These are phyloP conservation scores for Psilocybe sp. DNA, from an alignment of 768 basidiomycete species.

Conservation along the genomic window DNA sequence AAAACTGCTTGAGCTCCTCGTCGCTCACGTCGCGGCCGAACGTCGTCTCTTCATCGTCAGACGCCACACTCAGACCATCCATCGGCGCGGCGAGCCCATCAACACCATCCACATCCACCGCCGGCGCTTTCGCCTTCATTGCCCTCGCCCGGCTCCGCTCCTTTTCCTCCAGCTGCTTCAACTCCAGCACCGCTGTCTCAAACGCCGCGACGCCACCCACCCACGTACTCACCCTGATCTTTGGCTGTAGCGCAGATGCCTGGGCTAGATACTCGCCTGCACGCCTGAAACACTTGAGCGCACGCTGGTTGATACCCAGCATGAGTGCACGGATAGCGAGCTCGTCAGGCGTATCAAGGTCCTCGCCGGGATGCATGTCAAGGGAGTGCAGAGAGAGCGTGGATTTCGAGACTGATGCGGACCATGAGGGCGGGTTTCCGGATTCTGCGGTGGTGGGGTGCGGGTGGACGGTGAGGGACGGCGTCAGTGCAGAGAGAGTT, in stretches of 20 bases:
- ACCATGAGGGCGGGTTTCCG: constrained; percentile 13
- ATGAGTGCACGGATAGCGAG: constrained; percentile 65
- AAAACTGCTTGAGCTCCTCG: constrained; percentile 32
- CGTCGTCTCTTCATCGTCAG: not conserved
- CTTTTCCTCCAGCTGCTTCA: constrained; percentile 50
- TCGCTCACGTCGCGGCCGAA: not conserved
- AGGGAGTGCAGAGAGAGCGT: constrained; percentile 25
- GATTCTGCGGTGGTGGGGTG: not conserved
- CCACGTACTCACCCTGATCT: constrained; percentile 60
- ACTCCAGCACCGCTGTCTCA: constrained; percentile 67
- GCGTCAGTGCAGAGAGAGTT: constrained; percentile 49
- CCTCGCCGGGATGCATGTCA: constrained; percentile 14
- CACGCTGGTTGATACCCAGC: constrained; percentile 65
- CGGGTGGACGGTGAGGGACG: constrained; percentile 20
- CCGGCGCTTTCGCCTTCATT: not conserved
- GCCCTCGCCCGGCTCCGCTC: constrained; percentile 13
- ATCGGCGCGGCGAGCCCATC: not conserved
- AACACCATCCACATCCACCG: not conserved
- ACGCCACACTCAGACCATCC: not conserved
- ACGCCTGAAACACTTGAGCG: constrained; percentile 40
- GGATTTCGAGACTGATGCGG: constrained; percentile 26
- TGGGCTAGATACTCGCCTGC: constrained; percentile 51
- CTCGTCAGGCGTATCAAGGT: constrained; percentile 72
- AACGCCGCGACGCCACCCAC: constrained; percentile 64
- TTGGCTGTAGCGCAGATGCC: constrained; percentile 38